These are phyloP conservation scores for Argentina anserina DNA, from an alignment of 306 rosid species.

Conservation along the genomic window DNA sequence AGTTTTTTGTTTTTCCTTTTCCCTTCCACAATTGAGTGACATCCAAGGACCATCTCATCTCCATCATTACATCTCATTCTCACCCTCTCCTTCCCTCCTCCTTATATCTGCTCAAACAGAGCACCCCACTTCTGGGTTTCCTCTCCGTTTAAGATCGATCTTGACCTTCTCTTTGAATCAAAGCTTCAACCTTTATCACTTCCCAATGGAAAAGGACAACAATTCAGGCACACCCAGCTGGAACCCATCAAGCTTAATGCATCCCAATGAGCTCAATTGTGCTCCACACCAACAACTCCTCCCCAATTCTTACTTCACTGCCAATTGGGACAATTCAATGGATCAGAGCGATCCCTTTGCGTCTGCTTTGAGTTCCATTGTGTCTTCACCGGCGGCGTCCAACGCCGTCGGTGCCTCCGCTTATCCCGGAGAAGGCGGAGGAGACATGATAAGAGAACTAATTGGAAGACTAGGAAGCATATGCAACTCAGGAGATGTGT, in stretches of 20 bases:
- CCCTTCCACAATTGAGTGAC: constrained; percentile 22
- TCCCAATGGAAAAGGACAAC: constrained; percentile 10
- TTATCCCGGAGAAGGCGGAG: constrained; percentile 20
- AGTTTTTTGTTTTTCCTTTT: not conserved
- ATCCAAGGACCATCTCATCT: constrained; percentile 31
- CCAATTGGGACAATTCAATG: constrained; percentile 47
- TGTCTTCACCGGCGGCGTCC: constrained; percentile 51
- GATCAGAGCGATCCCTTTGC: constrained; percentile 60
- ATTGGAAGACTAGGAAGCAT: constrained; percentile 53
- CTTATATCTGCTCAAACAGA: constrained; percentile 8
- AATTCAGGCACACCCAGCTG: constrained; percentile 17
- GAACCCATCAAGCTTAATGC: constrained; percentile 33
- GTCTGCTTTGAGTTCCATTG: constrained; percentile 56
- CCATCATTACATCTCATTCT: too few relatives aligned
- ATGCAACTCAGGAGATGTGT: constrained; percentile 43
- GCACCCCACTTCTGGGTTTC: constrained; percentile 16
- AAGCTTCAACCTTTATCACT: not conserved
- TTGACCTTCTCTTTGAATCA: constrained; percentile 4
- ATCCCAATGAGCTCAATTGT: constrained; percentile 37
- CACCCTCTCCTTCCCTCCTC: constrained; percentile 17
- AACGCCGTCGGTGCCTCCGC: constrained; percentile 17
- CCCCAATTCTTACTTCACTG: constrained; percentile 25
- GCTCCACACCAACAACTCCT: constrained; percentile 17
- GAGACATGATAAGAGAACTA: constrained; percentile 43
- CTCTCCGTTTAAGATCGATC: constrained; percentile 11